Conservation (phyloP, 352 stramenopile genomes). For the Phytophthora ohioensis region DNA sequence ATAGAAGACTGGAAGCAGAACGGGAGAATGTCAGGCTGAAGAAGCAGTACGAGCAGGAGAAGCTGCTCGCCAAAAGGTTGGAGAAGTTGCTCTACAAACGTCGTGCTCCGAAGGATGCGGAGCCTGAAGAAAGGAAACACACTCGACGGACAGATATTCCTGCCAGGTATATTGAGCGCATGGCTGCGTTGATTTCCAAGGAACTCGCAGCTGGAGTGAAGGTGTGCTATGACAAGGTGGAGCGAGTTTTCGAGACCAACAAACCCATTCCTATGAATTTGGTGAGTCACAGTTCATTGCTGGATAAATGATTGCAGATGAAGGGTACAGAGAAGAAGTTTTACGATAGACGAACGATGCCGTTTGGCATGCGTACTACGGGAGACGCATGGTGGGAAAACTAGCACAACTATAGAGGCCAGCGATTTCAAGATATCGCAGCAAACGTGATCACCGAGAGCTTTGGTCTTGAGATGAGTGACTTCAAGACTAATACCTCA, state of each 20-base stretch:
- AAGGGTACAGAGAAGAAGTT: conserved; percentile 47
- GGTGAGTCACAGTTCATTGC: conserved; percentile 17
- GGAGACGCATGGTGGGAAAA: conserved; percentile 48
- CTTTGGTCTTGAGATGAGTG: conserved; percentile 60
- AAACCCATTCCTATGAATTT: conserved; percentile 18
- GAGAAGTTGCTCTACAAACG: conserved; percentile 39
- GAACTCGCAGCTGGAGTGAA: conserved; percentile 45
- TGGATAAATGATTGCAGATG: conserved; percentile 27
- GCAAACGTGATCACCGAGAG: conserved; percentile 63
- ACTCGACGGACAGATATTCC: conserved; percentile 31
- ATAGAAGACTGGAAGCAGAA: conserved; percentile 29
- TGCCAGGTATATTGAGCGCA: conserved; percentile 22
- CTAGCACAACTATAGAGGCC: conserved; percentile 39
- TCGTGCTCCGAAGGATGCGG: neutral
- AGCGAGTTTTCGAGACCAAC: conserved; percentile 34
- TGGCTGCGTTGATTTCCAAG: conserved; percentile 38
- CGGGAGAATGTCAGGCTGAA: conserved; percentile 43
- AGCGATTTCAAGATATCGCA: conserved; percentile 31
- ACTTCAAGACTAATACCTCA: conserved; percentile 53
- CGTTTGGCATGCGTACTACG: conserved; percentile 41
- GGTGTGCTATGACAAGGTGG: conserved; percentile 40
- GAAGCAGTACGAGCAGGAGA: conserved; percentile 36
- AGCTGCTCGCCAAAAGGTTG: conserved; percentile 36
- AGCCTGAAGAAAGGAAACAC: conserved; percentile 14
- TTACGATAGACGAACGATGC: conserved; percentile 42